Conservation (phyloP, 129 eudicot genomes). For the Tanacetum coccineum region DNA sequence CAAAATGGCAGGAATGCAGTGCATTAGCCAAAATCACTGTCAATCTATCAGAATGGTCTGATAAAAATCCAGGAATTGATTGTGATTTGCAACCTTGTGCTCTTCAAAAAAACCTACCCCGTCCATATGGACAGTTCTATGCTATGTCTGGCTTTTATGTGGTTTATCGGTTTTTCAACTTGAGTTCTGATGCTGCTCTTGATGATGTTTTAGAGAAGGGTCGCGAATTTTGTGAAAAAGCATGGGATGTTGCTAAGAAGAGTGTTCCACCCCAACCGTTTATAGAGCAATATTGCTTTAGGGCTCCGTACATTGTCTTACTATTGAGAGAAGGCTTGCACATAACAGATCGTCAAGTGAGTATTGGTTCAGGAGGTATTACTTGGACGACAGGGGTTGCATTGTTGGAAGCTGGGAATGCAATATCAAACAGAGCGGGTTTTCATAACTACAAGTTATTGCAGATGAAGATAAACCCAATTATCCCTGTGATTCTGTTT, state of each 20-base stretch:
- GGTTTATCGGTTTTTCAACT: slow-evolving; percentile 83
- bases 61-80: slow-evolving; percentile 55
- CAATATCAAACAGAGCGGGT: slow-evolving; percentile 38
- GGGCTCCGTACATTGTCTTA: slow-evolving; percentile 84
- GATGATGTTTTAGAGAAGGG: slow-evolving; percentile 89
- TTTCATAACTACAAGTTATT: slow-evolving; percentile 47
- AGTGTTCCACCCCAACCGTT: slow-evolving; percentile 96
- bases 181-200: slow-evolving; percentile 75
- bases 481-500: slow-evolving; percentile 47
- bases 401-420: slow-evolving; percentile 86
- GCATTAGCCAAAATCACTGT: slow-evolving; percentile 75
- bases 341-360: slow-evolving; percentile 67
- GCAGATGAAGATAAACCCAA: slow-evolving; percentile 55
- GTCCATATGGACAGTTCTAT: slow-evolving; percentile 77
- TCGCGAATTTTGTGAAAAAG: slow-evolving; percentile 67
- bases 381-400: slow-evolving; percentile 99
- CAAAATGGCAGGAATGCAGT: slow-evolving; percentile 86
- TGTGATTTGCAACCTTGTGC: slow-evolving; percentile 97
- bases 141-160: slow-evolving; percentile 96
- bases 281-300: slow-evolving; percentile 95
- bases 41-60: slow-evolving; percentile 88
- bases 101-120: slow-evolving; percentile 63
- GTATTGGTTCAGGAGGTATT: slow-evolving; percentile 90
- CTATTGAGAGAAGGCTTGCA: slow-evolving; percentile 92
- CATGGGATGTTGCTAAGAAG: slow-evolving; percentile 74